phyloP scores from a whole-genome alignment of 192 early-diverging fungal genomes.

The Bifiguratus adelaidae region DNA sequence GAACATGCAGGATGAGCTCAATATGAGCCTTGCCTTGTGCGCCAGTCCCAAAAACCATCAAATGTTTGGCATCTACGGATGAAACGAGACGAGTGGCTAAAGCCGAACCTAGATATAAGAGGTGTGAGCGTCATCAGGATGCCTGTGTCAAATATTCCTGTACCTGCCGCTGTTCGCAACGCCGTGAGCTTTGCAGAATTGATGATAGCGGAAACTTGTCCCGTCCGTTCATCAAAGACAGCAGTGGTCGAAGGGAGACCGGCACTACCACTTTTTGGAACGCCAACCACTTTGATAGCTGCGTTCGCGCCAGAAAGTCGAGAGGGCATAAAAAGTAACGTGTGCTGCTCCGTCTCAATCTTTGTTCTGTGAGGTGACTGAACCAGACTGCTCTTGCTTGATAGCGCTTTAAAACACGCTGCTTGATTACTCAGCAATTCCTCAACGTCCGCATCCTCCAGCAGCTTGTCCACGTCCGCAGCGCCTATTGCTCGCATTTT shows the following conservation, averaged over 20 bases:
- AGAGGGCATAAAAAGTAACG: conserved; percentile 37
- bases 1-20: conserved; percentile 26
- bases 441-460: no score
- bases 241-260: conserved; percentile 29
- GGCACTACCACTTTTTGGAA: conserved; percentile 22
- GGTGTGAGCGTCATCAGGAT: background rate
- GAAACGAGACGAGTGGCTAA: conserved; percentile 28
- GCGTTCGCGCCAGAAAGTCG: conserved; percentile 26
- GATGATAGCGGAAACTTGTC: conserved; percentile 26
- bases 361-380: conserved; percentile 31
- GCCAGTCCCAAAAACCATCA: conserved; percentile 39
- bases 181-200: conserved; percentile 34
- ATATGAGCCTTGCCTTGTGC: conserved; percentile 37
- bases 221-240: conserved; percentile 31
- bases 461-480: no score
- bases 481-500: no score
- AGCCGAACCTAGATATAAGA: conserved; percentile 20
- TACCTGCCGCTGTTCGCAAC: conserved; percentile 35
- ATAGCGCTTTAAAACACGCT: no score
- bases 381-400: no score
- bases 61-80: conserved; percentile 3
- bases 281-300: conserved; percentile 33
- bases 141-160: background rate
- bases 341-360: conserved; percentile 19
- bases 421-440: no score